Percentiles rank a stretch among this genome's conserved stretches.
phyloP scores from a whole-genome alignment of 371 early-diverging fungal genomes.

The Actinomucor elegans region DNA sequence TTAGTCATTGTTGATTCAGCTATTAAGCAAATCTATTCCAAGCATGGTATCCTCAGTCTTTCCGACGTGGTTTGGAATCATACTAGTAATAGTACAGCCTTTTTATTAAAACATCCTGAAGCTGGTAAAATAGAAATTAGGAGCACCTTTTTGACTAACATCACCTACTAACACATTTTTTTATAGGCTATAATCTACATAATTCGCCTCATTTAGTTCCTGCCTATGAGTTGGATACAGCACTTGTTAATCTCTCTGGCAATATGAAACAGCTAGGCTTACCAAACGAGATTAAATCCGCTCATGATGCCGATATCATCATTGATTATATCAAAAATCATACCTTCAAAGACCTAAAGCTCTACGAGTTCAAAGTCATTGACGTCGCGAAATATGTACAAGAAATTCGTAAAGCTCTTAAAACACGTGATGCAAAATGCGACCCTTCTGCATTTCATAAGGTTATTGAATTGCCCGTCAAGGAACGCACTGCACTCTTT shows the following conservation, averaged over 20 bases:
- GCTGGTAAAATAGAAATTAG: slow-evolving; percentile 59
- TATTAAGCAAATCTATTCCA: slow-evolving; percentile 56
- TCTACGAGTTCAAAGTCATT: slow-evolving; percentile 90
- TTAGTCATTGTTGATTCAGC: slow-evolving; percentile 51
- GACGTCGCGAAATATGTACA: slow-evolving; percentile 53
- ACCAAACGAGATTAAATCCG: slow-evolving; percentile 53
- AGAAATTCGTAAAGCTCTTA: slow-evolving; percentile 40
- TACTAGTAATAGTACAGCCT: slow-evolving; percentile 86
- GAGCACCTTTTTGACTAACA: not conserved
- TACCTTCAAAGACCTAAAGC: slow-evolving; percentile 64
- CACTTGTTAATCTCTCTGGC: slow-evolving; percentile 72
- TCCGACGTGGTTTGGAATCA: slow-evolving; percentile 99
- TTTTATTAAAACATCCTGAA: slow-evolving; percentile 94
- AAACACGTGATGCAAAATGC: slow-evolving; percentile 16
- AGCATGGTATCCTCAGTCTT: slow-evolving; percentile 73
- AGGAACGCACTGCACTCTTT: slow-evolving; percentile 40
- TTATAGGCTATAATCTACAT: slow-evolving; percentile 84
- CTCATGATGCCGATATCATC: slow-evolving; percentile 64
- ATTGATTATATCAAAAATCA: slow-evolving; percentile 60
- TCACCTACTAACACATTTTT: not conserved
- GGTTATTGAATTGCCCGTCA: slow-evolving; percentile 31
- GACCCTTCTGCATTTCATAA: slow-evolving; percentile 28
- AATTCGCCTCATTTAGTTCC: slow-evolving; percentile 93
- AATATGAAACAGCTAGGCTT: slow-evolving; percentile 53
- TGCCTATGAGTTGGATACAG: slow-evolving; percentile 92